phyloP scores from a whole-genome alignment of 129 eudicot species.

The Ambrosia trifida region DNA sequence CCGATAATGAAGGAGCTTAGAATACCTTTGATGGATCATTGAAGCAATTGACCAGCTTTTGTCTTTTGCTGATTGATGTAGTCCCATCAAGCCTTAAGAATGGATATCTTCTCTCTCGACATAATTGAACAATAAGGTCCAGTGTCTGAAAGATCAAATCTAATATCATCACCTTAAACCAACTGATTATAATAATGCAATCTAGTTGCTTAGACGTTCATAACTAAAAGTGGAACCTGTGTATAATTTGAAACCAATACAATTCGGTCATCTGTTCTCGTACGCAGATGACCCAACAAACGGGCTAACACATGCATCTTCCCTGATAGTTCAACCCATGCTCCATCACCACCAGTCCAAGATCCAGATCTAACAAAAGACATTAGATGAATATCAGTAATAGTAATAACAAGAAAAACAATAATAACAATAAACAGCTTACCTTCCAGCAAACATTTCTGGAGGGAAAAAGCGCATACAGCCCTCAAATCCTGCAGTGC shows the following conservation, averaged over 20 bases:
- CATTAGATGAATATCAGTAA: background rate
- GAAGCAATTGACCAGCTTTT: slow-evolving; percentile 93
- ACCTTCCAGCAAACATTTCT: slow-evolving; percentile 96
- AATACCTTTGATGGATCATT: slow-evolving; percentile 83
- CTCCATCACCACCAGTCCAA: slow-evolving; percentile 97
- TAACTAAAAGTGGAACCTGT: slow-evolving; percentile 49
- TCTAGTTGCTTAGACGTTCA: slow-evolving; percentile 1
- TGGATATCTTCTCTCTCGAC: slow-evolving; percentile 98
- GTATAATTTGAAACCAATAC: slow-evolving; percentile 98
- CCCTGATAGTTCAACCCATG: slow-evolving; percentile 96
- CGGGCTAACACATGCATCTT: slow-evolving; percentile 96
- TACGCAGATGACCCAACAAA: slow-evolving; percentile 76
- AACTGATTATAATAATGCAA: background rate
- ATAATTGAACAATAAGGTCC: slow-evolving; percentile 96
- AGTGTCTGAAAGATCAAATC: slow-evolving; percentile 57
- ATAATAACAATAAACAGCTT: slow-evolving; percentile 4
- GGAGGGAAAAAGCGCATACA: slow-evolving; percentile 91
- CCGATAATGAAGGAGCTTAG: background rate
- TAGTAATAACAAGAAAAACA: slow-evolving; percentile 4
- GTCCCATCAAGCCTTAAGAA: slow-evolving; percentile 93
- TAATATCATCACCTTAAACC: slow-evolving; percentile 22
- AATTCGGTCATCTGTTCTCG: slow-evolving; percentile 90
- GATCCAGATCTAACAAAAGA: slow-evolving; percentile 84
- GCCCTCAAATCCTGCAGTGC: slow-evolving; percentile 88
- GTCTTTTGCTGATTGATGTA: slow-evolving; percentile 95